Conservation (phyloP, 202 grass and related monocot species). For the Brachypodium distachyon region DNA sequence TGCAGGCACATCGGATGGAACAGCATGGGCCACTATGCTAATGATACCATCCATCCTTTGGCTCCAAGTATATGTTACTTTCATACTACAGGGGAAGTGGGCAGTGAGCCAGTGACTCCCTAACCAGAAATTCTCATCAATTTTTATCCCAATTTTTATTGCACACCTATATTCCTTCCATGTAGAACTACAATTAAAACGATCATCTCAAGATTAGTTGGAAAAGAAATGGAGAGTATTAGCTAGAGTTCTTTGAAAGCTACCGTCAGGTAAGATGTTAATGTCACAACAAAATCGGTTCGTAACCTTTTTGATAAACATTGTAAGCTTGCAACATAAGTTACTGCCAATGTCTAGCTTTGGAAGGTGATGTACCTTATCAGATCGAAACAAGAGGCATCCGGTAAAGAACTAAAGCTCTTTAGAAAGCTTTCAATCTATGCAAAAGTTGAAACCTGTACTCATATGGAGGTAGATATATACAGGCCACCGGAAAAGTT, state of each 20-base stretch:
- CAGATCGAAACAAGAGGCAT: constrained; percentile 10
- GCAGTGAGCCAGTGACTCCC: constrained; percentile 20
- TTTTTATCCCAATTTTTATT: background rate
- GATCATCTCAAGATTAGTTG: background rate
- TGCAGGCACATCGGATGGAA: background rate
- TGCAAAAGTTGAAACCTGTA: constrained; percentile 21
- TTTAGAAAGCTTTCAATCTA: constrained; percentile 6
- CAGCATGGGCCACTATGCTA: background rate
- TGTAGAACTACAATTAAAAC: background rate
- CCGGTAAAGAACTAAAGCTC: constrained; percentile 5
- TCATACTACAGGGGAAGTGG: background rate
- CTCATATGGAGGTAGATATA: background rate
- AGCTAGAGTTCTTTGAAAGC: background rate
- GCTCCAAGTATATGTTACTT: constrained; percentile 15
- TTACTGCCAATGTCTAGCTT: constrained; percentile 15
- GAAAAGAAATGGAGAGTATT: background rate
- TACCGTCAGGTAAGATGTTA: constrained; percentile 36
- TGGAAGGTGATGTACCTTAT: background rate
- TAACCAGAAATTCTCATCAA: background rate
- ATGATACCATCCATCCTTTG: constrained; percentile 31
- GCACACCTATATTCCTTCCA: background rate
- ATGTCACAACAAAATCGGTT: background rate
- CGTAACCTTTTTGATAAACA: constrained; percentile 6
- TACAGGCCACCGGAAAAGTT: constrained; percentile 7
- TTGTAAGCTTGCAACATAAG: constrained; percentile 26